Base-by-base conservation (phyloP, 106 monocot species). In the Narthecium ossifragum region DNA sequence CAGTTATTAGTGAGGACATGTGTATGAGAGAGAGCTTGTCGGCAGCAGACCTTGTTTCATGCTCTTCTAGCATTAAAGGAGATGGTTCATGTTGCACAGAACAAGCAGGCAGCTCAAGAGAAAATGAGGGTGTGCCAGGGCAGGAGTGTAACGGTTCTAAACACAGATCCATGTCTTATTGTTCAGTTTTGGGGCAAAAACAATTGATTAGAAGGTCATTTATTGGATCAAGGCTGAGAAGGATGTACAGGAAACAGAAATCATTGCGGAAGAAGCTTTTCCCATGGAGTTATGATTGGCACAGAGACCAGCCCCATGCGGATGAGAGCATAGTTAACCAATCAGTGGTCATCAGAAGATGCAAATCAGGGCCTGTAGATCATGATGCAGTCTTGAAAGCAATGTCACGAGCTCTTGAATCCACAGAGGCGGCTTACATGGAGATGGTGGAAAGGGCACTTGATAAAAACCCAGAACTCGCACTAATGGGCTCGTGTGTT, bases 401-500 rank as follows among this genome's bases (percentile, higher is more conserved):
- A 67, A 86, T 96, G 83, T 56, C 69, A 62, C 77, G 73, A 1
- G 94, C 90, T 9, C 79, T 96, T 36, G 73, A 83, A 43, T 58
- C 58, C 15, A 96, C 94, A 20, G 94, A 96, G 66, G 86, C 75
- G 22, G 83, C 94, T 26, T 96, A 86, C 75, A 84, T 84, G 80
- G 80, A 83, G 13, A 80, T 86, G 83, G 94, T 96, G 30, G 94
- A 90, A 63, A 81, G 26, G 20, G 51, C 78, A 47, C 78, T 96
- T 29, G 86, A 90, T 46, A 77, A 28, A 28, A 87, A 90, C 57
- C 90, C 96, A n/a, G 96, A 98, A 78, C 90, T 98, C 39, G 86
- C 96, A 36, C 41, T 98, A 25, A 91, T 98, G 96, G 96, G 96
- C 25, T 98, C 96, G 13, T 98, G 96, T 65, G 96, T 98, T 60